Conservation (phyloP, 2,329 filamentous ascomycete genomes). For the Apiospora sp. region DNA sequence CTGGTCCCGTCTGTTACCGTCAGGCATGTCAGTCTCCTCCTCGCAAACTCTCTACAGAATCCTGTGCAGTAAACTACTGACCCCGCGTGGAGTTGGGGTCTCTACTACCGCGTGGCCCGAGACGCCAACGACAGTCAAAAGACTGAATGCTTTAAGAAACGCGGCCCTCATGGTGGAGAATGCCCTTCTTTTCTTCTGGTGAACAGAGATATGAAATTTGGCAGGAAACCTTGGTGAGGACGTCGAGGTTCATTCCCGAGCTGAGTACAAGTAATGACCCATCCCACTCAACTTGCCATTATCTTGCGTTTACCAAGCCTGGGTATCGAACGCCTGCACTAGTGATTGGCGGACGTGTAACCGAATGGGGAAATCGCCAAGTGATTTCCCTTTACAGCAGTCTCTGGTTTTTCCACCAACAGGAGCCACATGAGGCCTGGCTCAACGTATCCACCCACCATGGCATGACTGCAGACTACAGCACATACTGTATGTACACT, state of each 20-base stretch:
- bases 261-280: background rate
- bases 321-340: background rate
- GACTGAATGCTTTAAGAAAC: background rate
- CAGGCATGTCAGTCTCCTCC: background rate
- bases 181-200: background rate
- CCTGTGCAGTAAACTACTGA: background rate
- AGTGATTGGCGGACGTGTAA: background rate
- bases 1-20: slow-evolving; percentile 33
- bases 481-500: too few species aligned
- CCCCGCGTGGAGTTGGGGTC: background rate
- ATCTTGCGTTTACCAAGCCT: background rate
- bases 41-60: background rate
- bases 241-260: background rate
- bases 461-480: background rate
- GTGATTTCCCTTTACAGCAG: background rate
- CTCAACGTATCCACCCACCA: background rate
- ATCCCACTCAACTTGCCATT: background rate
- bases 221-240: too few species aligned
- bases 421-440: background rate
- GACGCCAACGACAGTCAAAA: background rate
- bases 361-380: background rate
- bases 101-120: slow-evolving; percentile 5
- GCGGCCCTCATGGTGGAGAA: background rate
- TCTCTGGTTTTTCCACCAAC: background rate
- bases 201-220: background rate